Percentiles rank a stretch among this genome's conserved stretches.
Conservation (phyloP, 768 basidiomycete genomes). For the Wakefieldia striispora region DNA sequence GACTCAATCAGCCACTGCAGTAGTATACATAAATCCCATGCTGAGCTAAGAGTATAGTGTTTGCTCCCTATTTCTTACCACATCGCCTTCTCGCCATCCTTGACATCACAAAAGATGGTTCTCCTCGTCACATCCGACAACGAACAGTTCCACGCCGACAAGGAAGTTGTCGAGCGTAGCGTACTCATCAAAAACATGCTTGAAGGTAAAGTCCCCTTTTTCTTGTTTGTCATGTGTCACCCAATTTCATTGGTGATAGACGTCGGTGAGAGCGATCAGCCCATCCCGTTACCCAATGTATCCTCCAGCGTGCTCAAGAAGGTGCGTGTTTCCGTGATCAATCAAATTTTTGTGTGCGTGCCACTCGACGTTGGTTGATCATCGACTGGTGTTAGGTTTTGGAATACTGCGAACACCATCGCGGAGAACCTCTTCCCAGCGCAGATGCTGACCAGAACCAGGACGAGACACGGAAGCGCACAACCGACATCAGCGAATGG, state of each 20-base stretch:
- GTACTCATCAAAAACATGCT: constrained; percentile 99
- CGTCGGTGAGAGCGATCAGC: constrained; percentile 90
- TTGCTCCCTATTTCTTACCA: background rate
- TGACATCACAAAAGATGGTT: constrained; percentile 64
- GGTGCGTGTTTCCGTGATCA: constrained; percentile 40
- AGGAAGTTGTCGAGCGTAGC: constrained; percentile 91
- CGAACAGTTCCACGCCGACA: constrained; percentile 91
- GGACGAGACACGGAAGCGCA: constrained; percentile 95
- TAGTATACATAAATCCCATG: constrained; percentile 7
- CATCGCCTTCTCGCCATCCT: constrained; percentile 6
- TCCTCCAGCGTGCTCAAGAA: constrained; percentile 92
- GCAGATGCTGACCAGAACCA: constrained; percentile 76
- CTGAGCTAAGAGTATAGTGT: no score
- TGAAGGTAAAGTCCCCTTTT: constrained; percentile 59
- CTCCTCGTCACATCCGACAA: constrained; percentile 93
- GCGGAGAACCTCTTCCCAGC: constrained; percentile 91
- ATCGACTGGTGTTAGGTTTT: constrained; percentile 64
- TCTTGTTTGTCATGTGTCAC: background rate
- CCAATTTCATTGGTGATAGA: constrained; percentile 45
- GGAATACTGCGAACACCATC: constrained; percentile 99
- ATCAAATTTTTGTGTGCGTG: background rate
- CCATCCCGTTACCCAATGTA: constrained; percentile 93
- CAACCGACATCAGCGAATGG: constrained; percentile 99
- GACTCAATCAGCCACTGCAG: constrained; percentile 13
- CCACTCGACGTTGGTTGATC: constrained; percentile 6